These are phyloP conservation scores for Phanerochaete carnosa DNA, from an alignment of 768 basidiomycete genomes.

Conservation along the genomic window DNA sequence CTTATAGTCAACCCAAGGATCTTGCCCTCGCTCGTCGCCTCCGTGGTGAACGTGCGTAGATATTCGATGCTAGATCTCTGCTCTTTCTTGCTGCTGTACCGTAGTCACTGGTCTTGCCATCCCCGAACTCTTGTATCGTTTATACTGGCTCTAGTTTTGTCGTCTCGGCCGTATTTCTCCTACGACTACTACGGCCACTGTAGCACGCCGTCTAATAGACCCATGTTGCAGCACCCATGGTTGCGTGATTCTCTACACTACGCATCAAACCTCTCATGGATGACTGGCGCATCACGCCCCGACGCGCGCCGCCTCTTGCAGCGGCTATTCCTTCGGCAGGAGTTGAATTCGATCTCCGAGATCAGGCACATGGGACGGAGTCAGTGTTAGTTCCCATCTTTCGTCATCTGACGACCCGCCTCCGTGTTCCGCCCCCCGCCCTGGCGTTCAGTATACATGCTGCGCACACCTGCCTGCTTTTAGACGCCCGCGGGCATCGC, in stretches of 20 bases:
- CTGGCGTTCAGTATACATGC: conserved; percentile 13
- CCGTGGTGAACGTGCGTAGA: conserved; percentile 73
- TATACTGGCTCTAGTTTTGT: neutral
- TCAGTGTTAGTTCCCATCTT: neutral
- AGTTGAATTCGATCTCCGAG: neutral
- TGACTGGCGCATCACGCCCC: neutral
- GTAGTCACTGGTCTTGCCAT: neutral
- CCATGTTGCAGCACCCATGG: neutral
- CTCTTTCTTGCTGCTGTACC: neutral
- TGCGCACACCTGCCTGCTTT: neutral
- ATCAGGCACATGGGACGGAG: neutral
- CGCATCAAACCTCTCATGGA: neutral
- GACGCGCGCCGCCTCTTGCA: neutral
- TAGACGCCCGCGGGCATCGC: neutral
- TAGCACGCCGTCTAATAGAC: neutral
- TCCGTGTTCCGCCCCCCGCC: neutral
- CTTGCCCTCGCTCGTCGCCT: conserved; percentile 75
- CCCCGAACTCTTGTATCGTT: neutral
- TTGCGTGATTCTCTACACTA: neutral
- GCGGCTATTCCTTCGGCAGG: neutral
- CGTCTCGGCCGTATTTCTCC: neutral
- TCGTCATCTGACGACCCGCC: neutral
- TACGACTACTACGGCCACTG: neutral
- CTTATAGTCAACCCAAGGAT: conserved; percentile 71
- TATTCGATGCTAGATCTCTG: neutral